A percentile compares a stretch with the other conserved stretches of the same genome.
These are phyloP conservation scores for Silene conica DNA, from an alignment of 148 eudicot species.

Conservation along the genomic window DNA sequence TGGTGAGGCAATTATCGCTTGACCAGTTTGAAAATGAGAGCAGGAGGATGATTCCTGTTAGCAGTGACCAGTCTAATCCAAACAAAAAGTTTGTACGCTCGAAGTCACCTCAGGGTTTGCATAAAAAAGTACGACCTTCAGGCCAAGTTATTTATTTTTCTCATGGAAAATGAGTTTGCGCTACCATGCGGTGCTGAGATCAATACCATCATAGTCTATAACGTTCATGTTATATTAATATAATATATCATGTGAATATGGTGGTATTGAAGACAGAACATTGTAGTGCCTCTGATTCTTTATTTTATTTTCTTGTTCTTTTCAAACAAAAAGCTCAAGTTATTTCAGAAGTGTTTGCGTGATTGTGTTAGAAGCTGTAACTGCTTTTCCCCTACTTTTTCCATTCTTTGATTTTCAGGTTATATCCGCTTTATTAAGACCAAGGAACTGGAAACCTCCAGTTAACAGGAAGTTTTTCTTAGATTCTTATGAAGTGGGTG, in stretches of 20 bases:
- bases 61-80: slow-evolving; percentile 51
- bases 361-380: neutral
- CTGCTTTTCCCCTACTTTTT: neutral
- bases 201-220: neutral
- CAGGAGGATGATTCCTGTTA: slow-evolving; percentile 75
- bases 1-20: slow-evolving; percentile 91
- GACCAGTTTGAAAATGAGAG: slow-evolving; percentile 99
- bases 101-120: slow-evolving; percentile 95
- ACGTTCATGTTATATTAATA: too few relatives aligned
- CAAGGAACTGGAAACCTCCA: slow-evolving; percentile 93
- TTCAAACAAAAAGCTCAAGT: neutral
- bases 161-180: neutral
- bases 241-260: too few relatives aligned
- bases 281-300: too few relatives aligned
- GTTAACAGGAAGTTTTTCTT: slow-evolving; percentile 84
- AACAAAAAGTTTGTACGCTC: slow-evolving; percentile 60
- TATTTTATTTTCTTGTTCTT: neutral
- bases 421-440: slow-evolving; percentile 80
- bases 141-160: neutral
- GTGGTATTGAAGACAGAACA: too few relatives aligned
- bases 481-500: slow-evolving; percentile 94
- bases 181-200: neutral
- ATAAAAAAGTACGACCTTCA: slow-evolving; percentile 64
- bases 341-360: neutral
- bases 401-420: slow-evolving; percentile 44